A percentile compares a stretch with the other conserved stretches of the same genome.
phyloP scores from a whole-genome alignment of 176 grass and related monocot species.

The Neostapfia colusana region DNA sequence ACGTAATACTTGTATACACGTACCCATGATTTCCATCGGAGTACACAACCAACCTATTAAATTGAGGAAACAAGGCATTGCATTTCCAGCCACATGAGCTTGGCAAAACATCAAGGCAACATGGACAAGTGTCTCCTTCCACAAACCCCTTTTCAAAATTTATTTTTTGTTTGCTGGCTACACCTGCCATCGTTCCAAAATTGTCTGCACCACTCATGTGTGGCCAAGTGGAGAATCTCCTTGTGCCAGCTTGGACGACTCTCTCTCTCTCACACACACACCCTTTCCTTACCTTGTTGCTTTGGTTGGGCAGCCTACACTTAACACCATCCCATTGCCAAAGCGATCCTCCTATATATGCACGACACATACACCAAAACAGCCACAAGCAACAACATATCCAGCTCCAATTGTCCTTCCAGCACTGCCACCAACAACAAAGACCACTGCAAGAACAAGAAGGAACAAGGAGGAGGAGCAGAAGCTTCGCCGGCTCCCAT shows the following conservation, averaged over 20 bases:
- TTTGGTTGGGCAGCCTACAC: constrained; percentile 45
- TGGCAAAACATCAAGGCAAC: constrained; percentile 30
- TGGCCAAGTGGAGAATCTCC: constrained; percentile 40
- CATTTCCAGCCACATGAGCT: constrained; percentile 32
- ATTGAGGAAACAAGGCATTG: background rate
- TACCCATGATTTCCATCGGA: background rate
- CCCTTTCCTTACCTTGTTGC: constrained; percentile 26
- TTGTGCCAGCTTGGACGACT: constrained; percentile 38
- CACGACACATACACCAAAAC: background rate
- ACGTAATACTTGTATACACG: background rate
- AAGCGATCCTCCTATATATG: constrained; percentile 33
- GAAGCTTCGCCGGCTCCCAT: constrained; percentile 6
- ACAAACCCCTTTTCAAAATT: background rate
- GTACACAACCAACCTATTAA: background rate
- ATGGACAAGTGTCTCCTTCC: constrained; percentile 24
- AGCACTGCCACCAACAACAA: background rate
- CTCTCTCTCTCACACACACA: constrained; percentile 1
- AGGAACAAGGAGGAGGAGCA: background rate
- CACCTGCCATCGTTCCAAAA: constrained; percentile 11
- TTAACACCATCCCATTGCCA: constrained; percentile 22
- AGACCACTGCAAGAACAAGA: constrained; percentile 13
- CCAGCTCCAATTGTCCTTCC: constrained; percentile 25
- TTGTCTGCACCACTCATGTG: constrained; percentile 14
- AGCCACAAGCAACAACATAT: constrained; percentile 25
- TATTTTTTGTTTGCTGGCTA: background rate